A percentile compares a stretch with the other conserved stretches of the same genome.
These are phyloP conservation scores for Parmelia sp. DNA, from an alignment of 495 filamentous ascomycete species.

Conservation along the genomic window DNA sequence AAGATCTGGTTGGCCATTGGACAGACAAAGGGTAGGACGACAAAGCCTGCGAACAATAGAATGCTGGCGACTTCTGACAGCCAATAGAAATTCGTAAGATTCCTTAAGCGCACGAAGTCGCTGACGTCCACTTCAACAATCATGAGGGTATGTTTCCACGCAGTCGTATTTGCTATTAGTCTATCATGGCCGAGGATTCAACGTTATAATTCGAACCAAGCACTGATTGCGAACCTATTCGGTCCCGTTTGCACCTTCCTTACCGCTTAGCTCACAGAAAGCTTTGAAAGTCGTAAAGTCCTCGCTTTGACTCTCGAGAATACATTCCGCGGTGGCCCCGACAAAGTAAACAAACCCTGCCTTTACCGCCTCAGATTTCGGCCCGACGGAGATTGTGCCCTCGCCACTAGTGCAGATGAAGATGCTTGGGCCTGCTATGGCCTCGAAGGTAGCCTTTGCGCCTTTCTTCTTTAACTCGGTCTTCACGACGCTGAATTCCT, in stretches of 20 bases:
- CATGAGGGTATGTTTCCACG: no score
- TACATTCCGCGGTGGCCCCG: slow-evolving; percentile 78
- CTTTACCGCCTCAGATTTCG: slow-evolving; percentile 64
- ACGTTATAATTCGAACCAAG: not conserved
- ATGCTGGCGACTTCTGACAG: not conserved
- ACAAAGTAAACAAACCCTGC: slow-evolving; percentile 88
- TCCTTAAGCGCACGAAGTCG: not conserved
- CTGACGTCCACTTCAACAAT: no score
- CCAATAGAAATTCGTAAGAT: not conserved
- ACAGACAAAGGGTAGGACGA: not conserved
- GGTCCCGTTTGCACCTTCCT: slow-evolving; percentile 40
- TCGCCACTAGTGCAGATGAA: slow-evolving; percentile 79
- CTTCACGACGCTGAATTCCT: slow-evolving; percentile 89
- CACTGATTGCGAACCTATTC: not conserved
- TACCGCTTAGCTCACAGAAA: slow-evolving; percentile 76
- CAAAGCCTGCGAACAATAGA: not conserved
- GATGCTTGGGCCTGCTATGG: slow-evolving; percentile 83
- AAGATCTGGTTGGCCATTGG: not conserved
- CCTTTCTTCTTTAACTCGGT: slow-evolving; percentile 62
- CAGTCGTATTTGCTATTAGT: no score
- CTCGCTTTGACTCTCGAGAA: slow-evolving; percentile 61
- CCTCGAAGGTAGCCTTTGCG: slow-evolving; percentile 79
- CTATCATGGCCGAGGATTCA: not conserved
- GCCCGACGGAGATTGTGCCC: slow-evolving; percentile 77
- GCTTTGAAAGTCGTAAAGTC: slow-evolving; percentile 88